phyloP scores from a whole-genome alignment of 106 monocot genomes.

The Phalaenopsis aphrodite region DNA sequence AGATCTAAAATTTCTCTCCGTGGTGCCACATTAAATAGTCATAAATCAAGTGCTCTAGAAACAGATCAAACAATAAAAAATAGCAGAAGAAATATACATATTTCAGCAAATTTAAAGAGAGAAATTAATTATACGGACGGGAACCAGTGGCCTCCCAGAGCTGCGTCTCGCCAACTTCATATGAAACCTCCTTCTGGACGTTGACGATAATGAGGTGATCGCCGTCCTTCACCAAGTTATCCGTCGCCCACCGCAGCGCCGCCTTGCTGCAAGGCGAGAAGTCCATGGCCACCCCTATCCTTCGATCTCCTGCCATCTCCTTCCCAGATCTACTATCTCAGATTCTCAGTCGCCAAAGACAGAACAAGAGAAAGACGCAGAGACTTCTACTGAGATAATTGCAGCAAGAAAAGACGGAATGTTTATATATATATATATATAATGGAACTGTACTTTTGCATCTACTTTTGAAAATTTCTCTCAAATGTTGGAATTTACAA shows the following conservation, averaged over 20 bases:
- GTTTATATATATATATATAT: too few relatives aligned
- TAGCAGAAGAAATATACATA: neutral
- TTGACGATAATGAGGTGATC: conserved; percentile 60
- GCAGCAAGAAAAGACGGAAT: too few relatives aligned
- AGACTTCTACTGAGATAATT: too few relatives aligned
- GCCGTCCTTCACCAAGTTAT: conserved; percentile 51
- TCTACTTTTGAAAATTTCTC: too few relatives aligned
- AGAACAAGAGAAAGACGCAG: too few relatives aligned
- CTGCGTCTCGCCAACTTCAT: conserved; percentile 73
- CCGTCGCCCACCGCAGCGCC: conserved; percentile 72
- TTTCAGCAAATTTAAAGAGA: neutral
- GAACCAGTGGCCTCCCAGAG: conserved; percentile 91
- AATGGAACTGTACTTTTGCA: too few relatives aligned
- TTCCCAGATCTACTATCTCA: neutral
- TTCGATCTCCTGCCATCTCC: conserved; percentile 26
- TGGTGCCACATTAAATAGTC: neutral
- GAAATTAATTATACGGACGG: conserved; percentile 24
- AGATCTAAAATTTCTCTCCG: neutral
- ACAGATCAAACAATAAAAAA: neutral
- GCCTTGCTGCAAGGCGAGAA: conserved; percentile 78
- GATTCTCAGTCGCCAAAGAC: too few relatives aligned
- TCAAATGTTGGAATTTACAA: too few relatives aligned
- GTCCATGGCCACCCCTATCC: conserved; percentile 79
- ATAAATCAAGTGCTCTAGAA: neutral
- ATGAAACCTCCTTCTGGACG: conserved; percentile 45